Base-by-base conservation (phyloP, 2,329 filamentous ascomycete genomes). In the Helotiales sp. region DNA sequence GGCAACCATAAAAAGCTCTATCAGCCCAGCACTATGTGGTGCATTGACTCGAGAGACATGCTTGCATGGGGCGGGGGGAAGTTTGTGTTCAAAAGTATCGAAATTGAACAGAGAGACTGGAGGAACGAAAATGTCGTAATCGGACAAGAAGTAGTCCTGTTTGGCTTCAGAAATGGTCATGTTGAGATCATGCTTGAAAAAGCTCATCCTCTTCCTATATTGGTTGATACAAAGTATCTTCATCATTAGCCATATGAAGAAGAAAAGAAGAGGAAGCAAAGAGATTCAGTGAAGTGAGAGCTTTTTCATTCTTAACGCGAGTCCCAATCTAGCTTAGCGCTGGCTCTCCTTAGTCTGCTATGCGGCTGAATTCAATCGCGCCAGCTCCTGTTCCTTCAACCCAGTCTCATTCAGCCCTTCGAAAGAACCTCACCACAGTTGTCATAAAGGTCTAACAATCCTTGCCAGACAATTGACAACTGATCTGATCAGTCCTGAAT, bases 151-250 rank as follows among this genome's bases (percentile, higher is more conserved):
- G 13, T 45, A 15, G 61, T 55, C 20, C 61, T 54, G n/a, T 59
- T 57, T 68, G 80, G 86, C 86, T 87, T 89, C 86, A 88, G 87
- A 88, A 86, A 83, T 78, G 70, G 79, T 79, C 79, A 79, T 76
- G 59, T 81, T 88, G 83, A 87, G 83, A 89, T 89, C 87, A 89
- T 84, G 72, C 74, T 75, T 73, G 64, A 60, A 79, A 71, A 73
- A 79, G 47, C 85, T 89, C 86, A 88, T 82, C 85, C 86, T 89
- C 87, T 89, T 89, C 87, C 87, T 89, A 89, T 89, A 87, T 79
- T 79, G n/a, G n/a, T 76, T 80, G 83, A 81, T 80, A 82, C 81
- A 72, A 76, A 78, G 77, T 79, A 84, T 77, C 75, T 86, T 89
- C 87, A 89, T 89, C 87, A 89, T 78, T 65, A 87, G 86, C 86